Percentiles rank a stretch among this genome's conserved stretches.
Evolutionary conservation across 2,329 filamentous ascomycete genomes (phyloP).

Genomic region (Alternaria metachromatica): DNA sequence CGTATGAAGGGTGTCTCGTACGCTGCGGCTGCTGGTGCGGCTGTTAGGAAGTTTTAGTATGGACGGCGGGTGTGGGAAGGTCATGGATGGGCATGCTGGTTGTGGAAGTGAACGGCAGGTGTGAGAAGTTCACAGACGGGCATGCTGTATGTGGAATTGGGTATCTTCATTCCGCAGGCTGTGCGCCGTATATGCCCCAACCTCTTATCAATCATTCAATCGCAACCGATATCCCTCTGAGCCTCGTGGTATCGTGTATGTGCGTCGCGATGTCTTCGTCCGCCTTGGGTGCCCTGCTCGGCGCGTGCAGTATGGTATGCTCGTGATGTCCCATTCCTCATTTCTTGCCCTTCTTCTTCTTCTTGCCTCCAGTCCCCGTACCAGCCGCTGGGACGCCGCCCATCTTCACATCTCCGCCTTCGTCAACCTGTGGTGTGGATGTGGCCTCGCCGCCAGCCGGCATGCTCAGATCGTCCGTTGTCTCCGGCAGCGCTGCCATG

Average conservation of each 20-base stretch:
- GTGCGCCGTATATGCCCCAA: not conserved
- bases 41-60: not conserved
- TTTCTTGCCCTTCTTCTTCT: conserved; percentile 61
- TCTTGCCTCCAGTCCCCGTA: conserved; percentile 50
- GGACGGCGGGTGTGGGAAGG: not conserved
- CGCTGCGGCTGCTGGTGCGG: not conserved
- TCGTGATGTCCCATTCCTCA: conserved; percentile 41
- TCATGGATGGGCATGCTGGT: not conserved
- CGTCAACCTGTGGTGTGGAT: conserved; percentile 44
- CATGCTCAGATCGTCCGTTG: conserved; percentile 48
- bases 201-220: not conserved
- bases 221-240: not conserved
- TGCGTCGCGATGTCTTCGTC: not conserved
- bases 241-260: not conserved
- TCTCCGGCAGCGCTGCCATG: conserved; percentile 59
- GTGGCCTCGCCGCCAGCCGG: conserved; percentile 35
- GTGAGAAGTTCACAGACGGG: not conserved
- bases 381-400: conserved; percentile 34
- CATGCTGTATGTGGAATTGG: not conserved
- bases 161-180: conserved; percentile 8
- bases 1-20: not conserved
- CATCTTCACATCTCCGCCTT: conserved; percentile 37
- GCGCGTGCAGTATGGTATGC: not conserved
- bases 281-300: not conserved
- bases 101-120: too few species aligned